Percentiles rank a stretch among this genome's conserved stretches.
These are phyloP conservation scores for Stellera chamaejasme DNA, from an alignment of 345 rosid genomes.

Conservation along the genomic window DNA sequence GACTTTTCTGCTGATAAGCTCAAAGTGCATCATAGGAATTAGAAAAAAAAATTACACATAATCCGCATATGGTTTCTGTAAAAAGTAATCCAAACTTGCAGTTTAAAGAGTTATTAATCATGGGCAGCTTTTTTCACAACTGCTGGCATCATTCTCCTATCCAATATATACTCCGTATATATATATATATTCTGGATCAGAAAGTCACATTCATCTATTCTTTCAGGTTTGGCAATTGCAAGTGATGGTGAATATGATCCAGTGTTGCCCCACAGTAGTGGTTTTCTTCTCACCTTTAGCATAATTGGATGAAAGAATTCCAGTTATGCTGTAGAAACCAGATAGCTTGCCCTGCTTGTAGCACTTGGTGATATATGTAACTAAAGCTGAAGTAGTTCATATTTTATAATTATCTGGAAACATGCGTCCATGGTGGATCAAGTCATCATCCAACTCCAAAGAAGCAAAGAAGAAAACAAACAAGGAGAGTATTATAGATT, in stretches of 20 bases:
- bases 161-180: too few relatives aligned
- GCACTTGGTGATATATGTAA: neutral
- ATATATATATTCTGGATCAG: neutral
- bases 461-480: conserved; percentile 43
- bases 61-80: neutral
- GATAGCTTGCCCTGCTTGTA: conserved; percentile 9
- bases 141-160: neutral
- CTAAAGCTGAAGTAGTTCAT: neutral
- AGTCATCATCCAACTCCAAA: conserved; percentile 37
- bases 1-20: too few relatives aligned
- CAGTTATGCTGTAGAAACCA: neutral
- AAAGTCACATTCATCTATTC: neutral
- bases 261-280: conserved; percentile 7
- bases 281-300: conserved; percentile 5
- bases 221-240: conserved; percentile 12
- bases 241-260: conserved; percentile 12
- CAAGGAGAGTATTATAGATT: conserved; percentile 39
- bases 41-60: too few relatives aligned
- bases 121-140: conserved; percentile 2
- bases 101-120: conserved; percentile 2
- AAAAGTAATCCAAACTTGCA: neutral
- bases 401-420: conserved; percentile 1
- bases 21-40: too few relatives aligned
- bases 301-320: conserved; percentile 8
- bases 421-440: conserved; percentile 60